phyloP scores from a whole-genome alignment of 192 early-diverging fungal species.

The Umbelopsis vinacea region DNA sequence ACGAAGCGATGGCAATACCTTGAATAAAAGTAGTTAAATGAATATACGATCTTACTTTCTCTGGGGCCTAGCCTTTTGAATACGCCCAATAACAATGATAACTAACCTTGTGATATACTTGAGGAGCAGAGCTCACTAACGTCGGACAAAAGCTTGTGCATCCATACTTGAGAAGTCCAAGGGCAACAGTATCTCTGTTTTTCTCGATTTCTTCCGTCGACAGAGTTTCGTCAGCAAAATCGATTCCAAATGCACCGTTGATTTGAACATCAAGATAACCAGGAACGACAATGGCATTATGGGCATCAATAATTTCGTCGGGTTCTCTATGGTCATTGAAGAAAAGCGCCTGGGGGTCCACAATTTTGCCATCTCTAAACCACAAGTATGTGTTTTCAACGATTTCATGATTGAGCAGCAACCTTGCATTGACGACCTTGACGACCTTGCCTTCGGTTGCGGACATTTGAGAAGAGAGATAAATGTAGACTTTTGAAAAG shows the following conservation, averaged over 20 bases:
- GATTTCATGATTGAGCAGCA: slow-evolving; percentile 70
- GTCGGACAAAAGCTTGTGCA: slow-evolving; percentile 80
- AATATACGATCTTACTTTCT: not conserved
- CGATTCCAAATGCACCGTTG: slow-evolving; percentile 79
- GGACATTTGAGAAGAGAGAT: too few relatives aligned
- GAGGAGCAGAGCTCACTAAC: slow-evolving; percentile 67
- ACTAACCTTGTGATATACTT: slow-evolving; percentile 68
- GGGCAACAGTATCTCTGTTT: slow-evolving; percentile 66
- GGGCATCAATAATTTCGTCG: slow-evolving; percentile 66
- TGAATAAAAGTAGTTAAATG: not conserved
- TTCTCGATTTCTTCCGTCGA: slow-evolving; percentile 61
- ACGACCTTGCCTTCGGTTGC: slow-evolving; percentile 34
- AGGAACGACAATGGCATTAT: slow-evolving; percentile 66
- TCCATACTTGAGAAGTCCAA: slow-evolving; percentile 70
- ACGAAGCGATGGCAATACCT: slow-evolving; percentile 58
- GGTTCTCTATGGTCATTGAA: slow-evolving; percentile 63
- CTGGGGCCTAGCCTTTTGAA: not conserved
- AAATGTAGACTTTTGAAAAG: not conserved
- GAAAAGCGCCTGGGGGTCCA: slow-evolving; percentile 70
- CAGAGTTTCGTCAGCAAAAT: slow-evolving; percentile 56
- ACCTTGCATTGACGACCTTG: slow-evolving; percentile 75
- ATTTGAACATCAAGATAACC: slow-evolving; percentile 80
- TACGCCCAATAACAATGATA: not conserved
- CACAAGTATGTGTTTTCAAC: slow-evolving; percentile 69
- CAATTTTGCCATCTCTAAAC: slow-evolving; percentile 73